A percentile compares a stretch with the other conserved stretches of the same genome.
phyloP scores from a whole-genome alignment of 306 rosid species.

The Echinosophora koreensis region DNA sequence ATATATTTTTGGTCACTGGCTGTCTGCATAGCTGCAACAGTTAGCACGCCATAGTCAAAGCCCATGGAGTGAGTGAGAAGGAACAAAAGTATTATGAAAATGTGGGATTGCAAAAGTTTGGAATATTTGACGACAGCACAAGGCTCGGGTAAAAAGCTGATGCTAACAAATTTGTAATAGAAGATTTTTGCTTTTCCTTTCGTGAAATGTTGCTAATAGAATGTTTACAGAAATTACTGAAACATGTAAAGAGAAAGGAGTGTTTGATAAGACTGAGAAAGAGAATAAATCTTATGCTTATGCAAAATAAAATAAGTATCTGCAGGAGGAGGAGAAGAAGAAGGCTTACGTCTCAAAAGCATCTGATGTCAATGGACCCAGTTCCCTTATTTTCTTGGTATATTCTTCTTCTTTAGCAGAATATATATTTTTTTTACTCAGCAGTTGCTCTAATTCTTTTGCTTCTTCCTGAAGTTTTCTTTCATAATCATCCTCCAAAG shows the following conservation, averaged over 20 bases:
- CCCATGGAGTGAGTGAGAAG: slow-evolving; percentile 22
- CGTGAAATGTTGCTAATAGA: slow-evolving; percentile 19
- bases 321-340: background rate
- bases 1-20: slow-evolving; percentile 8
- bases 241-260: slow-evolving; percentile 1
- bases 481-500: slow-evolving; percentile 82
- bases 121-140: slow-evolving; percentile 26
- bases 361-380: slow-evolving; percentile 93
- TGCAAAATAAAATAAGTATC: background rate
- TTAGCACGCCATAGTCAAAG: background rate
- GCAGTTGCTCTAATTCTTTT: slow-evolving; percentile 85
- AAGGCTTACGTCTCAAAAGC: slow-evolving; percentile 89
- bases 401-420: slow-evolving; percentile 92
- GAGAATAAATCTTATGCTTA: background rate
- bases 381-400: slow-evolving; percentile 87
- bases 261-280: no score
- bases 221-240: slow-evolving; percentile 6
- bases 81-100: slow-evolving; percentile 4
- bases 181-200: background rate
- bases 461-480: slow-evolving; percentile 94
- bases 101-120: background rate
- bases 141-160: slow-evolving; percentile 14
- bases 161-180: background rate
- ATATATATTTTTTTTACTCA: slow-evolving; percentile 75
- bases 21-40: slow-evolving; percentile 27